Percentiles rank a stretch among this genome's conserved stretches.
Conservation (phyloP, 139 green algal genomes). For the Diplosphaera chodatii region DNA sequence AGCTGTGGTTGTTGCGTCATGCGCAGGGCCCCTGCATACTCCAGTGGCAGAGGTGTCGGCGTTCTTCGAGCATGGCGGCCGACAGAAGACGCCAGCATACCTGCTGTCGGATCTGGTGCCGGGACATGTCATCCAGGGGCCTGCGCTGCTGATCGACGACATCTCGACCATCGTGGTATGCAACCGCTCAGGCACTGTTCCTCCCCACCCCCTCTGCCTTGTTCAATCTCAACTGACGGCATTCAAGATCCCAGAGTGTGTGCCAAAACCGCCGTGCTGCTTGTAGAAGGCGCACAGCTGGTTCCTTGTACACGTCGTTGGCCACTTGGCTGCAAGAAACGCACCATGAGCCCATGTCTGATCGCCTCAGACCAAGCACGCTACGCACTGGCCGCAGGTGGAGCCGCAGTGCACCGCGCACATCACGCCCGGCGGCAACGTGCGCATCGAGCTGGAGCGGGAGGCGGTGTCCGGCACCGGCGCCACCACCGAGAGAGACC, state of each 20-base stretch:
- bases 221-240: too few relatives aligned
- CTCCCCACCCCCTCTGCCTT: too few relatives aligned
- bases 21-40: constrained; percentile 35
- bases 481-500: constrained; percentile 52
- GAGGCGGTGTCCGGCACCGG: not conserved
- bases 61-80: constrained; percentile 58
- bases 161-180: constrained; percentile 78
- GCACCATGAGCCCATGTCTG: too few relatives aligned
- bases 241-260: too few relatives aligned
- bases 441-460: constrained; percentile 65
- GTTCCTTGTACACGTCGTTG: too few relatives aligned
- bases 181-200: too few relatives aligned
- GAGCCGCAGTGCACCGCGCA: constrained; percentile 78
- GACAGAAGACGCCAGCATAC: constrained; percentile 72
- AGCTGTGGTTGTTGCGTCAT: not conserved
- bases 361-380: too few relatives aligned
- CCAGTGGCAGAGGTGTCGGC: constrained; percentile 28
- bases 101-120: constrained; percentile 50
- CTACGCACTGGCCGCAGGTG: too few relatives aligned
- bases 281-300: too few relatives aligned
- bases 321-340: too few relatives aligned
- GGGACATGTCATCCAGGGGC: constrained; percentile 63
- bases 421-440: constrained; percentile 67
- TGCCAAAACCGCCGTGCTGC: too few relatives aligned
- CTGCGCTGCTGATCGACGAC: constrained; percentile 89